Evolutionary conservation across 2,329 filamentous ascomycete species (phyloP).

Genomic region (Blastomyces emzantsi): DNA sequence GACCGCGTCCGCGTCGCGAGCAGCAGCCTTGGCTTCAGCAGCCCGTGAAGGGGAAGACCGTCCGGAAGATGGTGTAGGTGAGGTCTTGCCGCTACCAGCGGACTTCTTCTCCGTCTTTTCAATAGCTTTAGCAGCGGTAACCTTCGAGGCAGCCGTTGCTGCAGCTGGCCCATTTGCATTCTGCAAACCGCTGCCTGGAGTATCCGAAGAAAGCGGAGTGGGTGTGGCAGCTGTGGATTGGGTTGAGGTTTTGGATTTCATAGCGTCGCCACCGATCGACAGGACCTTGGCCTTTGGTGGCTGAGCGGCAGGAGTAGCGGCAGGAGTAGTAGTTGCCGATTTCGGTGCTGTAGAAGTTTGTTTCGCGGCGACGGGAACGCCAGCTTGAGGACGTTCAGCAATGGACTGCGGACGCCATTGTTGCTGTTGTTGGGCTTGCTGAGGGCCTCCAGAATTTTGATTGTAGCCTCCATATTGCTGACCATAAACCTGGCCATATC

Average conservation of each 20-base stretch:
- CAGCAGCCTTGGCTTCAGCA: constrained; percentile 45
- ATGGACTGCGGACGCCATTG: constrained; percentile 27
- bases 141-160: constrained; percentile 65
- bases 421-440: constrained; percentile 39
- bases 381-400: constrained; percentile 13
- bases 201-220: constrained; percentile 40
- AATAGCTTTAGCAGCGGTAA: constrained; percentile 78
- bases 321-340: constrained; percentile 30
- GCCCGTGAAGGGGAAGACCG: constrained; percentile 58
- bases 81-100: constrained; percentile 59
- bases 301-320: constrained; percentile 24
- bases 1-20: constrained; percentile 70
- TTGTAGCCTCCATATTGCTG: constrained; percentile 39
- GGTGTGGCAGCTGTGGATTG: constrained; percentile 44
- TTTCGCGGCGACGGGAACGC: constrained; percentile 19
- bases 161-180: constrained; percentile 41
- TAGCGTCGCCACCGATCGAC: constrained; percentile 48
- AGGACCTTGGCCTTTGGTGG: constrained; percentile 52
- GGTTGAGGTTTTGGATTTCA: constrained; percentile 66
- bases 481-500: constrained; percentile 38
- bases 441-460: constrained; percentile 29
- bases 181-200: constrained; percentile 38
- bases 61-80: constrained; percentile 73
- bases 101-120: constrained; percentile 75
- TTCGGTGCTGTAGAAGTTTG: constrained; percentile 41